These are phyloP conservation scores for Podosphaera xanthii DNA, from an alignment of 2,329 filamentous ascomycete genomes.

Conservation along the genomic window DNA sequence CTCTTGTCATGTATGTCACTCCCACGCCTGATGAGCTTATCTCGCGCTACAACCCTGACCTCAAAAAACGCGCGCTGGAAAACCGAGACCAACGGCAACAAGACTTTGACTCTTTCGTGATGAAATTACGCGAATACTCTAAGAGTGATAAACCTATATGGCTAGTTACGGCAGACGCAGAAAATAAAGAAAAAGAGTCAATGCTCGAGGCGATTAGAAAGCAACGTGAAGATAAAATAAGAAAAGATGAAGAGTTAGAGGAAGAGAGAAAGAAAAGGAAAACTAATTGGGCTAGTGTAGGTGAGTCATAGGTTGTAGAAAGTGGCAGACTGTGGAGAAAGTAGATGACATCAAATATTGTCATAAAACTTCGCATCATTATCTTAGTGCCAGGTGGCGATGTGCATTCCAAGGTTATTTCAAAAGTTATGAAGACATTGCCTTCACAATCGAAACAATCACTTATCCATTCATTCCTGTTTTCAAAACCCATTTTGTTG, in stretches of 20 bases:
- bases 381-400: not conserved
- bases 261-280: slow-evolving; percentile 10
- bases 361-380: not conserved
- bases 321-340: not conserved
- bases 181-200: slow-evolving; percentile 17
- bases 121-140: slow-evolving; percentile 62
- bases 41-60: slow-evolving; percentile 76
- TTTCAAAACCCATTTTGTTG: not conserved
- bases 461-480: not conserved
- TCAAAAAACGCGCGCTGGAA: slow-evolving; percentile 75
- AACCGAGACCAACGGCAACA: slow-evolving; percentile 50
- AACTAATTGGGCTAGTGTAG: slow-evolving; percentile 12
- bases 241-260: slow-evolving; percentile 10
- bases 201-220: slow-evolving; percentile 17
- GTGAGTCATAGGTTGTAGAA: not conserved
- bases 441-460: not conserved
- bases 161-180: slow-evolving; percentile 21
- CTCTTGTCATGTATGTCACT: slow-evolving; percentile 54
- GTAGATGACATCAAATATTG: not conserved
- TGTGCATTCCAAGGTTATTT: not conserved
- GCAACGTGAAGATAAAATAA: slow-evolving; percentile 15
- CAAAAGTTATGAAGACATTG: not conserved
- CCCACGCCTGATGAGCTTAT: slow-evolving; percentile 86
- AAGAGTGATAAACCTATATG: slow-evolving; percentile 71
- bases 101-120: slow-evolving; percentile 79